Conservation (phyloP, 148 eudicot genomes). For the Dysphania ambrosioides region DNA sequence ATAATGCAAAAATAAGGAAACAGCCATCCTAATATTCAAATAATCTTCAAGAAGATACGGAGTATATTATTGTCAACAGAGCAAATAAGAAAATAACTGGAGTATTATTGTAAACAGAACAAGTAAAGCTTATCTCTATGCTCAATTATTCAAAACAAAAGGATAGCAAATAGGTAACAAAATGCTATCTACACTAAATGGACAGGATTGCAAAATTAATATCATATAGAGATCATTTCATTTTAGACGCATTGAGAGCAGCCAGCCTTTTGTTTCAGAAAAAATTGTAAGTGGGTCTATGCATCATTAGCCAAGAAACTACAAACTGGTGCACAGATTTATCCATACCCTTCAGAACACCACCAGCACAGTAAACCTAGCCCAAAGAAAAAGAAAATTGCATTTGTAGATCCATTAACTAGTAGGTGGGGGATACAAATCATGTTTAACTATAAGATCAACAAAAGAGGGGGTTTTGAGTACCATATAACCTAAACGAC, state of each 20-base stretch:
- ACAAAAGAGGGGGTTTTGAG: not conserved
- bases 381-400: no score
- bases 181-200: not conserved
- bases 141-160: not conserved
- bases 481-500: not conserved
- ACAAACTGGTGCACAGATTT: no score
- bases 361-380: no score
- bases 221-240: not conserved
- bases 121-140: not conserved
- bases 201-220: not conserved
- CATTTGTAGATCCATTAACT: no score
- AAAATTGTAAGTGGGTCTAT: not conserved
- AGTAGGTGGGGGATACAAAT: no score
- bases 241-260: not conserved
- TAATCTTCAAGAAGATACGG: no score
- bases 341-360: no score
- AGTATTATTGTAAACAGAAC: no score
- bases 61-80: not conserved
- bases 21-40: not conserved
- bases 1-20: not conserved
- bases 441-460: no score
- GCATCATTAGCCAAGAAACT: no score
- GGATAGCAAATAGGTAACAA: not conserved
- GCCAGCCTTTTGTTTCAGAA: not conserved
- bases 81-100: no score